These are phyloP conservation scores for Talaromyces pinophilus DNA, from an alignment of 2,329 filamentous ascomycete genomes.

Conservation along the genomic window DNA sequence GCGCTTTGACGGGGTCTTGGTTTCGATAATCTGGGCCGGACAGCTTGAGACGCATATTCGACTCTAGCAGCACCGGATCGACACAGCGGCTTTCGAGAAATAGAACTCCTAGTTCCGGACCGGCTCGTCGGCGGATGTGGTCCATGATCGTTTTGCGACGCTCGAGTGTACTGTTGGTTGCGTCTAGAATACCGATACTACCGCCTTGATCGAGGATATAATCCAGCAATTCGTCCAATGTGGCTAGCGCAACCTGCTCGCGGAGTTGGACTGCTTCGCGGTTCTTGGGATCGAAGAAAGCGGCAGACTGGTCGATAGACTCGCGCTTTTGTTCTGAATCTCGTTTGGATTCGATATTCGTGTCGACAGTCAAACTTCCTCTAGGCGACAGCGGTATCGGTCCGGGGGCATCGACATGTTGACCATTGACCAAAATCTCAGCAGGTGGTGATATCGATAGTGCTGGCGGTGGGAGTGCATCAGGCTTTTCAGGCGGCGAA, in stretches of 20 bases:
- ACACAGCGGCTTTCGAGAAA: conserved; percentile 95
- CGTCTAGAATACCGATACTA: conserved; percentile 91
- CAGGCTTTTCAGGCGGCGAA: conserved; percentile 31
- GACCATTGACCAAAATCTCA: conserved; percentile 61
- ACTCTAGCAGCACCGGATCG: conserved; percentile 80
- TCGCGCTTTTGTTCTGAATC: conserved; percentile 49
- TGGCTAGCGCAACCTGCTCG: conserved; percentile 89
- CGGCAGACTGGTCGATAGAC: conserved; percentile 80
- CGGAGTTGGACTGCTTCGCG: conserved; percentile 76
- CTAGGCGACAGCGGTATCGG: background rate
- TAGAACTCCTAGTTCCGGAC: conserved; percentile 80
- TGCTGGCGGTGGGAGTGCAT: conserved; percentile 42
- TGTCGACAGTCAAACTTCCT: conserved; percentile 26
- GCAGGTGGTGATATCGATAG: conserved; percentile 42
- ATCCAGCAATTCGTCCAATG: conserved; percentile 85
- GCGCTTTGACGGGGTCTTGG: conserved; percentile 81
- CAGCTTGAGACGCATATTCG: conserved; percentile 95
- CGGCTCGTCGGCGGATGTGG: conserved; percentile 77
- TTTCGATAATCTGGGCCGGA: conserved; percentile 94
- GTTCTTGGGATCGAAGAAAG: conserved; percentile 92
- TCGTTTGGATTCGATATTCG: conserved; percentile 28
- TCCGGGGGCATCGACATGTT: conserved; percentile 30
- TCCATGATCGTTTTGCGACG: conserved; percentile 82
- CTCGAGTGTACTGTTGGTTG: conserved; percentile 91
- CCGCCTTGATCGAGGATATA: conserved; percentile 82